Conservation (phyloP, 345 rosid genomes). For the Syzygium aromaticum region DNA sequence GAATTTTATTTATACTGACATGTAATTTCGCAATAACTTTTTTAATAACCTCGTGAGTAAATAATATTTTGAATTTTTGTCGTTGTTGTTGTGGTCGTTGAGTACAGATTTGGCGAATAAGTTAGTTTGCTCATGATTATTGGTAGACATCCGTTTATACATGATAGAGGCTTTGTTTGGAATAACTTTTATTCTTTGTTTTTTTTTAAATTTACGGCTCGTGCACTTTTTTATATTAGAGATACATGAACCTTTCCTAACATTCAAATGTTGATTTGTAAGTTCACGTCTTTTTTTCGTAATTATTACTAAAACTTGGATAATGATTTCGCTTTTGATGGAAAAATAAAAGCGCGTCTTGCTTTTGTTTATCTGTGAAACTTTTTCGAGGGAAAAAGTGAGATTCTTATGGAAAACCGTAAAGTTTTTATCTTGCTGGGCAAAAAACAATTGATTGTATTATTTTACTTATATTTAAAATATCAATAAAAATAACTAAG, state of each 20-base stretch:
- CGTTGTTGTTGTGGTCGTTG: background rate
- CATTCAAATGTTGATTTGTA: background rate
- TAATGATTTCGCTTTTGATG: background rate
- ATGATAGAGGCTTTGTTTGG: background rate
- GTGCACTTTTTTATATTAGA: background rate
- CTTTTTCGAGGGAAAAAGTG: background rate
- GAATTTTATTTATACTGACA: background rate
- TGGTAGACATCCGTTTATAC: background rate
- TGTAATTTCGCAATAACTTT: background rate
- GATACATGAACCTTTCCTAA: background rate
- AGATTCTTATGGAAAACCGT: background rate
- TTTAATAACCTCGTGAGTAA: background rate
- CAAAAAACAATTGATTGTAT: background rate
- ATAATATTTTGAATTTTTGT: accelerated
- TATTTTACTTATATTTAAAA: background rate
- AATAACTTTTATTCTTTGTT: background rate
- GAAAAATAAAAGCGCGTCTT: background rate
- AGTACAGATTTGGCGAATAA: background rate
- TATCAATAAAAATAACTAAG: background rate
- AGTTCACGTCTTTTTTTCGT: background rate
- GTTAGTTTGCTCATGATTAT: background rate
- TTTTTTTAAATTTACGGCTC: background rate
- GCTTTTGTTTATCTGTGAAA: background rate
- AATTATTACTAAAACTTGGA: background rate
- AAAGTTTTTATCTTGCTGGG: background rate